Base-by-base conservation (phyloP, 306 rosid species). In the Medicago truncatula region DNA sequence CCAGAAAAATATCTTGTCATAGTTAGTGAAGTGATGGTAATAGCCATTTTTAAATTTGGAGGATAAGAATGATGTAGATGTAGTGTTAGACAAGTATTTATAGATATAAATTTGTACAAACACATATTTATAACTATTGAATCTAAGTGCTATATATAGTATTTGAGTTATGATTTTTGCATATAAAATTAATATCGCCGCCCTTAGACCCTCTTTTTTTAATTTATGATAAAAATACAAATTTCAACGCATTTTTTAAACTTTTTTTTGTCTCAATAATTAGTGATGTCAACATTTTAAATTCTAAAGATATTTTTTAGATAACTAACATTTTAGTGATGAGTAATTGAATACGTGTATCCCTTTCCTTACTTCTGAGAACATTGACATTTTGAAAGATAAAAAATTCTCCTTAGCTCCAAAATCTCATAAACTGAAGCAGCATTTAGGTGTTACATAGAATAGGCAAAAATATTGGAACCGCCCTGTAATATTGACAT, bases 11-110 rank as follows among this genome's bases (percentile, higher is more conserved):
- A 46, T 5, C 13, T 46, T 2, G n/a, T 46, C 4, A 8, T 41
- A 25, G 74, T 78, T 46, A 28, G 54, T 77, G 68, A 77, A 67
- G 54, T 57, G 67, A 47, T 71, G 59, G 71, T n/a, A 58, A 64
- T 46, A 71, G 70, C 34, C 75, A 71, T 71, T 65, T 77, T 77
- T n/a, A n/a, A 66, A 39, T 39, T 40, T 62, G 52, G 71, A 59
- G 6, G 67, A 72, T 9, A 77, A 43, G 72, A 76, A 25, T 31
- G 63, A 20, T 57, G 8, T 13, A 31, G 44, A 21, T 71, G 38
- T 4, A 34, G 56, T 21, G 52, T 60, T 49, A 63, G 59, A 62
- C 23, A 40, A 34, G 57, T 40, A 68, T 81, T 75, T 81, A 74
- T 78, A 74, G 58, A 47, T 38, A 10, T 31, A 38, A 53, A 44